Percentiles rank a stretch among this genome's conserved stretches.
phyloP scores from a whole-genome alignment of 2,329 filamentous ascomycete genomes.

The Colletotrichum coccodes region DNA sequence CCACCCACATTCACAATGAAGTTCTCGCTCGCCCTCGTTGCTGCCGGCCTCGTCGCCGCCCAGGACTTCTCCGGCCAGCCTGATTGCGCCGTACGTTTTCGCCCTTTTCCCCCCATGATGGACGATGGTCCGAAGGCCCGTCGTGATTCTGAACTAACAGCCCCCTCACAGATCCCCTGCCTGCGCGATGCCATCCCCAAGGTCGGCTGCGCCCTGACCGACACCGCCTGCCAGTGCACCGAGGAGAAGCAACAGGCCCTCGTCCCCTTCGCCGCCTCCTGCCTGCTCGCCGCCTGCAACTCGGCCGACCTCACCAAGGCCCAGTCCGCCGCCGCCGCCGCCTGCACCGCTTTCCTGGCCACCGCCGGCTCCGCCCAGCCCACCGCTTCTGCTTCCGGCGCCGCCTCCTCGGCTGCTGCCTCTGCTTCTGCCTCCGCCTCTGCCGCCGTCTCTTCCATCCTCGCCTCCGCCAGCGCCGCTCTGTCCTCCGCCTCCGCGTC shows the following conservation, averaged over 20 bases:
- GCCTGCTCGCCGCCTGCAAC: slow-evolving; percentile 47
- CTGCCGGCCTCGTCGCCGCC: slow-evolving; percentile 49
- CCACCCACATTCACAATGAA: slow-evolving; percentile 50
- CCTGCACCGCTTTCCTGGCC: slow-evolving; percentile 38
- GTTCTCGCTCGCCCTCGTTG: slow-evolving; percentile 45
- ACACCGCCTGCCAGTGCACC: slow-evolving; percentile 52
- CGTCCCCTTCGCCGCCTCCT: slow-evolving; percentile 40
- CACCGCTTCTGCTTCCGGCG: background rate
- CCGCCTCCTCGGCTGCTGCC: background rate
- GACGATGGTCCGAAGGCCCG: too few species aligned
- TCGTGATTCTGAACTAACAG: background rate
- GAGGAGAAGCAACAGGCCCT: slow-evolving; percentile 45
- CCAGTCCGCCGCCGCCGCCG: slow-evolving; percentile 41
- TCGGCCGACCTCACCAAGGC: slow-evolving; percentile 43
- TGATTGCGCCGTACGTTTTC: slow-evolving; percentile 52
- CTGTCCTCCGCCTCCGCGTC: slow-evolving; percentile 36
- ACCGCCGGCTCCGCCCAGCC: slow-evolving; percentile 14
- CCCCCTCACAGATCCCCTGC: slow-evolving; percentile 41
- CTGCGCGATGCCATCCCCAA: slow-evolving; percentile 46
- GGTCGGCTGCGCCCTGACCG: slow-evolving; percentile 47
- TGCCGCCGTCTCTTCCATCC: slow-evolving; percentile 29
- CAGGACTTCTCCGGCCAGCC: slow-evolving; percentile 49
- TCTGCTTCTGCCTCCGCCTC: background rate
- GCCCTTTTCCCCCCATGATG: background rate
- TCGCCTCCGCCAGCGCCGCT: slow-evolving; percentile 44